Base-by-base conservation (phyloP, 306 rosid species). In the Medicago arabica region DNA sequence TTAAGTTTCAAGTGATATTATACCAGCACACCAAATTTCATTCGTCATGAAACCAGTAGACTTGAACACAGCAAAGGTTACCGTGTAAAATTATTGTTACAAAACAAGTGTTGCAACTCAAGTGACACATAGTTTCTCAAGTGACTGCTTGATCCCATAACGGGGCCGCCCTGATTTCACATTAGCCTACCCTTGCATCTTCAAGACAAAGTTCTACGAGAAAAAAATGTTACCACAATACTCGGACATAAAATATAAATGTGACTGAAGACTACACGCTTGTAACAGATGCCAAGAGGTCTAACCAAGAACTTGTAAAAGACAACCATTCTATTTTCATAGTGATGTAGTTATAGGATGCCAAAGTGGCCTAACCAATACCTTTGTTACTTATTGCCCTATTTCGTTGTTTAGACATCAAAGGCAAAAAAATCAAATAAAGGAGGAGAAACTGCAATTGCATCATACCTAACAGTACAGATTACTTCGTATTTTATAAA, bases 41-140 rank as follows among this genome's bases (percentile, higher is more conserved):
- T 51, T 51, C 47, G 31, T 21, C 55, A 51, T 10, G 55, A 46
- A 54, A 21, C 44, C 17, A n/a, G 67, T 46, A 72, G 34, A 44
- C 57, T 76, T 17, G 41, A 57, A 19, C 6, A 34, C 14, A 14
- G 63, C 25, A 44, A 67, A 51, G 18, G 40, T 25, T 16, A 41
- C 9, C 23, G 40, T 40, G 71, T 40, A 18, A 17, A 64, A 12
- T 44, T 47, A 36, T 58, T 43, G 38, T 16, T 44, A 46, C 65
- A 23, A 36, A 31, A 70, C 71, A 60, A 47, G n/a, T 47, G 44
- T 34, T 60, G 53, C 17, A 43, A 67, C 23, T 54, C 28, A 54
- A 18, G 60, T 1, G 60, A 18, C 2, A 18, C 60, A 53, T 53
- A 17, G 58, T 16, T 51, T 54, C 60, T 54, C 18, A 17, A 54